Evolutionary conservation across 371 early-diverging fungal species (phyloP), one percentile per base, ranked within the genome.

Genomic region (Mucor plumbeus): DNA sequence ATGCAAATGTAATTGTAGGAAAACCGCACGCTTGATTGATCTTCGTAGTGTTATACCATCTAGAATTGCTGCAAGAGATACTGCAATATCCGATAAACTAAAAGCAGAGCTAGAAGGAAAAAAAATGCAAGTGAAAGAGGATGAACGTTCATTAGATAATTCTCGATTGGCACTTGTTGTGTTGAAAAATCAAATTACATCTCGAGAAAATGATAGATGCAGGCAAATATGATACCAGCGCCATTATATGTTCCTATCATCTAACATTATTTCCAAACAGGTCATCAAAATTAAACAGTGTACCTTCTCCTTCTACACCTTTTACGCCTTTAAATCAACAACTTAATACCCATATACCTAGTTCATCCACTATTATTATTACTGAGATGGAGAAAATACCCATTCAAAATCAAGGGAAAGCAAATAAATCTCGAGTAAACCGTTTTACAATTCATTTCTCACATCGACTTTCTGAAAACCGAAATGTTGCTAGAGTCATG

Each of bases 21-120:
- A 67, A 33, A 13, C 39, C 19, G 50, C 57, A 7, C 44, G 61
- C 39, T 11, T 34, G 15, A 48, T 5, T n/a, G 56, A 67, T 13
- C 56, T 67, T 34, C 61, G 72, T 11, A 48, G 21, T 41, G 63
- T 71, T 3, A 17, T 21, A 11, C 64, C 63, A 1, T 38, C 48
- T 5, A 40, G 48, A 17, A 26, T 71, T 11, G 61, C 64, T 38
- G 72, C 61, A 5, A 55, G 50, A 38, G 72, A 71, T 40, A 64
- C 44, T 4, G 47, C 68, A 10, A 17, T 61, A 34, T 40, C 38
- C 2, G 56, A 64, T 5, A 9, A 34, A 34, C 17, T 71, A 8
- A 43, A 43, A 40, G 47, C 33, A 56, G 68, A 71, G 57, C 26
- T 71, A 0, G 61, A 71, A n/a, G 14, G 34, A 15, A 35, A 60